Percentiles rank a stretch among this genome's conserved stretches.
These are phyloP conservation scores for Coemansia sp. DNA, from an alignment of 192 early-diverging fungal genomes.

Conservation along the genomic window DNA sequence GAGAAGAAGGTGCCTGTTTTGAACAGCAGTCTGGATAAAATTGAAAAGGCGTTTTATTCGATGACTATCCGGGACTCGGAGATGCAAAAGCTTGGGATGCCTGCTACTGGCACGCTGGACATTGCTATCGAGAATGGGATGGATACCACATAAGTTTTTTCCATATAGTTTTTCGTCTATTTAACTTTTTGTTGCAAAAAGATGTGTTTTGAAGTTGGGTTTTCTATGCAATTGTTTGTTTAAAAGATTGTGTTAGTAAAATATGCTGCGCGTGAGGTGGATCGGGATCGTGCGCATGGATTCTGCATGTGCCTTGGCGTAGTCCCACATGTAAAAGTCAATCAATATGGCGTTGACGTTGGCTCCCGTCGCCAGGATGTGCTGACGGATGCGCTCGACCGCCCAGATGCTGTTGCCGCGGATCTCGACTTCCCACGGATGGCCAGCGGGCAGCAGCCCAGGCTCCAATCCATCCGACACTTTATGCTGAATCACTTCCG, in stretches of 20 bases:
- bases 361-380: slow-evolving; percentile 12
- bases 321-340: slow-evolving; percentile 91
- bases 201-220: too few species aligned
- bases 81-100: too few species aligned
- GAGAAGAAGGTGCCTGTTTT: slow-evolving; percentile 41
- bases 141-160: too few species aligned
- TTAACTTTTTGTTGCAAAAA: too few species aligned
- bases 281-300: slow-evolving; percentile 58
- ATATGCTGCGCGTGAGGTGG: slow-evolving; percentile 64
- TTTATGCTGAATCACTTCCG: background rate
- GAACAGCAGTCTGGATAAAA: slow-evolving; percentile 49
- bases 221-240: too few species aligned
- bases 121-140: too few species aligned
- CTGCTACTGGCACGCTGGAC: too few species aligned
- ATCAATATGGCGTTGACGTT: slow-evolving; percentile 73
- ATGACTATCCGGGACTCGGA: slow-evolving; percentile 42
- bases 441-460: slow-evolving; percentile 56
- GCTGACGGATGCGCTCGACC: slow-evolving; percentile 57
- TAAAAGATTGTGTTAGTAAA: slow-evolving; percentile 45
- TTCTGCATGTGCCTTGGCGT: slow-evolving; percentile 65
- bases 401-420: slow-evolving; percentile 78
- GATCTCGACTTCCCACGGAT: slow-evolving; percentile 74
- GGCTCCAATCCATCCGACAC: too few species aligned
- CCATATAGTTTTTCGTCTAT: too few species aligned
- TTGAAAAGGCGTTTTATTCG: slow-evolving; percentile 44